These are phyloP conservation scores for Jaltomata sinuosa DNA, from an alignment of 257 asterid genomes.

Conservation along the genomic window DNA sequence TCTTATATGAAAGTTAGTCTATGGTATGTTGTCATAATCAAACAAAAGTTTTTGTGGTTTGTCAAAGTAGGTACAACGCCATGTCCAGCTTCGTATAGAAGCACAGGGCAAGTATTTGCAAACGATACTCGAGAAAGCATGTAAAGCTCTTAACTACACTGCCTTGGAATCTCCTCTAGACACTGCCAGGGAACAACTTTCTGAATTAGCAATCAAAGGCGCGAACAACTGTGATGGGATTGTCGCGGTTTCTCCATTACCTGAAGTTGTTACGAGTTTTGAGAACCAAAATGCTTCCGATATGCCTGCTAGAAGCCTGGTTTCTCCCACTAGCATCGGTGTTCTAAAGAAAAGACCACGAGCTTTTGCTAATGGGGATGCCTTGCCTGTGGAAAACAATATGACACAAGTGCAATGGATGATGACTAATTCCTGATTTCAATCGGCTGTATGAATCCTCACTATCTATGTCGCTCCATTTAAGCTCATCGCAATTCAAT, in stretches of 20 bases:
- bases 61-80: slow-evolving; percentile 27
- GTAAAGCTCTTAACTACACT: slow-evolving; percentile 1
- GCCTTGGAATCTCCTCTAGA: slow-evolving; percentile 31
- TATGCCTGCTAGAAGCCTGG: not conserved
- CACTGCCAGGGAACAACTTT: slow-evolving; percentile 58
- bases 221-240: slow-evolving; percentile 33
- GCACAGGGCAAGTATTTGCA: slow-evolving; percentile 39
- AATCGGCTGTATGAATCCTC: not conserved
- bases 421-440: slow-evolving; percentile 34
- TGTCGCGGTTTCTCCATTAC: slow-evolving; percentile 18
- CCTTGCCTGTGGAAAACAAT: slow-evolving; percentile 27
- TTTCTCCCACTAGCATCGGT: not conserved
- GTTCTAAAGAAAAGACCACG: slow-evolving; percentile 59
- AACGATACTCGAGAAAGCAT: slow-evolving; percentile 34
- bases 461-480: not conserved
- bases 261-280: slow-evolving; percentile 22
- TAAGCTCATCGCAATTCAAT: not conserved
- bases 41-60: not conserved
- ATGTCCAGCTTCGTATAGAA: slow-evolving; percentile 36
- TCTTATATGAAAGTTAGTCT: not conserved
- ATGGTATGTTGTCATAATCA: not conserved
- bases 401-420: slow-evolving; percentile 60
- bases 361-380: slow-evolving; percentile 25
- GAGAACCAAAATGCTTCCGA: not conserved
- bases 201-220: slow-evolving; percentile 43